Evolutionary conservation across 768 basidiomycete genomes (phyloP).

Genomic region (Favolaschia claudopus): DNA sequence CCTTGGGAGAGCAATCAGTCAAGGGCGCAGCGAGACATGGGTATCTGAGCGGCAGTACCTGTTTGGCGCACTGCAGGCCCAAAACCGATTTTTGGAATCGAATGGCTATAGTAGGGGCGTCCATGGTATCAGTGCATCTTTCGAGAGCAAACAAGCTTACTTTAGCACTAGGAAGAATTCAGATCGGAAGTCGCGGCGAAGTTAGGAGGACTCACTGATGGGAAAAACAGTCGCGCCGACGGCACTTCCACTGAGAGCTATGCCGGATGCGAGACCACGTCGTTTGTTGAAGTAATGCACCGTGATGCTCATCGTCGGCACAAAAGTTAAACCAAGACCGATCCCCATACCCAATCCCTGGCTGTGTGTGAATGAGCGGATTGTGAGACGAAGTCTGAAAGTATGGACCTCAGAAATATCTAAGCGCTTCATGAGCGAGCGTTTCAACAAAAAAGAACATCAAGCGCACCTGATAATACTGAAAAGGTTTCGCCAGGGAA

Average conservation of each 20-base stretch:
- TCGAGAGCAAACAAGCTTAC: background rate
- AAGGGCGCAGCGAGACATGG: no score
- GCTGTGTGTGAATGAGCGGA: constrained; percentile 1
- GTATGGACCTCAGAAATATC: constrained; percentile 19
- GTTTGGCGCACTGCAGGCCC: constrained; percentile 39
- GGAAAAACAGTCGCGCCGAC: constrained; percentile 15
- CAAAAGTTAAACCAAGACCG: constrained; percentile 47
- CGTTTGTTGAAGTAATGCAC: constrained; percentile 49
- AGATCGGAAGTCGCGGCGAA: no score
- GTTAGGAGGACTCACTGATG: constrained; percentile 3
- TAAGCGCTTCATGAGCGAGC: no score
- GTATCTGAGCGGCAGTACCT: no score
- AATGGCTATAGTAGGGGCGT: constrained; percentile 25
- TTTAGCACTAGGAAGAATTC: constrained; percentile 14
- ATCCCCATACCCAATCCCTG: constrained; percentile 42
- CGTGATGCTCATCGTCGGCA: constrained; percentile 45
- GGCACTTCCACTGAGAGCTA: constrained; percentile 47
- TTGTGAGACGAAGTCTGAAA: background rate
- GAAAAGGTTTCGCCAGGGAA: constrained; percentile 43
- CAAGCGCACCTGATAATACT: constrained; percentile 37
- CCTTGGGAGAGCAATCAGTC: no score
- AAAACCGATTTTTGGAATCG: constrained; percentile 32
- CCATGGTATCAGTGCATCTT: background rate
- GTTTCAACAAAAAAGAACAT: no score
- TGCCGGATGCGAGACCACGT: constrained; percentile 52